These are phyloP conservation scores for Acacia acuminata DNA, from an alignment of 306 rosid genomes.

Conservation along the genomic window DNA sequence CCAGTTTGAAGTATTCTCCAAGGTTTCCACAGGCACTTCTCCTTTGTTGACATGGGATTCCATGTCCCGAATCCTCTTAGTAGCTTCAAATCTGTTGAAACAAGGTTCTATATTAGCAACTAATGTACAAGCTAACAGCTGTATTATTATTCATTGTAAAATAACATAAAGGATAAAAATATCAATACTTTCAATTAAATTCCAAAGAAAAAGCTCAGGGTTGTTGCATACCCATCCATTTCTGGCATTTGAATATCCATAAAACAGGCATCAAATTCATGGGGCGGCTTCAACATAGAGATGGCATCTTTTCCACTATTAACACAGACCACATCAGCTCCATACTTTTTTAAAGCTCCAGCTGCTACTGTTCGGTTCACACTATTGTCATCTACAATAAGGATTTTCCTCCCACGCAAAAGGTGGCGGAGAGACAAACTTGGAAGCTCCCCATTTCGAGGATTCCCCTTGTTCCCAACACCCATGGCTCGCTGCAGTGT, in stretches of 20 bases:
- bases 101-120: conserved; percentile 4
- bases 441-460: conserved; percentile 74
- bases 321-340: conserved; percentile 87
- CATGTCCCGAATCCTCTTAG: conserved; percentile 61
- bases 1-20: conserved; percentile 46
- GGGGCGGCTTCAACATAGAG: conserved; percentile 74
- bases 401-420: conserved; percentile 79
- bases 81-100: conserved; percentile 76
- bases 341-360: conserved; percentile 85
- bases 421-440: conserved; percentile 68
- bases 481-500: conserved; percentile 82
- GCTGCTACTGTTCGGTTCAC: conserved; percentile 96
- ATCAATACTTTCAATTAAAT: not conserved
- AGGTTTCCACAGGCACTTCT: conserved; percentile 44
- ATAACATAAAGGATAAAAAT: not conserved
- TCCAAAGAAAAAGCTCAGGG: conserved; percentile 4
- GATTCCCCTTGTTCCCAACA: conserved; percentile 59
- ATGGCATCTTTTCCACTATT: conserved; percentile 78
- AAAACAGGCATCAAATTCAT: conserved; percentile 87
- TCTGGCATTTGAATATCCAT: conserved; percentile 99
- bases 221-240: conserved; percentile 86
- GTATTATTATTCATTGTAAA: not conserved
- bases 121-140: not conserved
- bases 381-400: conserved; percentile 82
- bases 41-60: conserved; percentile 47